Conservation (phyloP, 345 rosid species). For the Hibiscus syriacus region DNA sequence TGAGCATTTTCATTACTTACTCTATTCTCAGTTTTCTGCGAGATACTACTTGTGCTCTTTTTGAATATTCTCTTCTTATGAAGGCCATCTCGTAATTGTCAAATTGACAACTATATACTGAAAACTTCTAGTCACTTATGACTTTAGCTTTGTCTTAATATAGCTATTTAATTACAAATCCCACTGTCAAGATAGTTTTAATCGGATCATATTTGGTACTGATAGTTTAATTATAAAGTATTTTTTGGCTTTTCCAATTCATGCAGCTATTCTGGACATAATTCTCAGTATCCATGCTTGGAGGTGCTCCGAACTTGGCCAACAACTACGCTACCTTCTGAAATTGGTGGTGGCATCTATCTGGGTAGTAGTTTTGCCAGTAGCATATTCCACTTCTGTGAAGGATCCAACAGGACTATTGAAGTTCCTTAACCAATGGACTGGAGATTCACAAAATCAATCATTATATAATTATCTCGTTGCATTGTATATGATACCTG, state of each 20-base stretch:
- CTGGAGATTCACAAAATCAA: conserved; percentile 45
- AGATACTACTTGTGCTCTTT: conserved; percentile 34
- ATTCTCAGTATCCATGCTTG: conserved; percentile 79
- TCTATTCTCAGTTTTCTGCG: conserved; percentile 75
- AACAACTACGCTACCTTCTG: conserved; percentile 63
- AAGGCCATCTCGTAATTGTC: too few species aligned
- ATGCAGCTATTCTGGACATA: conserved; percentile 66
- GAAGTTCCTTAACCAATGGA: conserved; percentile 60
- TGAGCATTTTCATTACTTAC: conserved; percentile 84
- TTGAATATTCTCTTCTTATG: conserved; percentile 4
- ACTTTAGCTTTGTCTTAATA: not conserved
- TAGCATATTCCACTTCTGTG: conserved; percentile 63
- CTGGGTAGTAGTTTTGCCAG: conserved; percentile 77
- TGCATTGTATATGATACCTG: conserved; percentile 72
- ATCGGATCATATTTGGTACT: not conserved
- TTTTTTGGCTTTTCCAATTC: not conserved
- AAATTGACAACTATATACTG: too few species aligned
- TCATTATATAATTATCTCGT: conserved; percentile 61
- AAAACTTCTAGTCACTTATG: too few species aligned
- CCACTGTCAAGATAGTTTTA: not conserved
- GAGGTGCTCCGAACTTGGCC: conserved; percentile 64
- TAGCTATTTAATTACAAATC: conserved; percentile 2
- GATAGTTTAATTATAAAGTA: not conserved
- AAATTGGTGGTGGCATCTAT: conserved; percentile 65
- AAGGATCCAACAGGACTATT: conserved; percentile 60